Percentiles rank a stretch among this genome's conserved stretches.
phyloP scores from a whole-genome alignment of 2,329 filamentous ascomycete genomes.

The Rhexocercosporidium sp. region DNA sequence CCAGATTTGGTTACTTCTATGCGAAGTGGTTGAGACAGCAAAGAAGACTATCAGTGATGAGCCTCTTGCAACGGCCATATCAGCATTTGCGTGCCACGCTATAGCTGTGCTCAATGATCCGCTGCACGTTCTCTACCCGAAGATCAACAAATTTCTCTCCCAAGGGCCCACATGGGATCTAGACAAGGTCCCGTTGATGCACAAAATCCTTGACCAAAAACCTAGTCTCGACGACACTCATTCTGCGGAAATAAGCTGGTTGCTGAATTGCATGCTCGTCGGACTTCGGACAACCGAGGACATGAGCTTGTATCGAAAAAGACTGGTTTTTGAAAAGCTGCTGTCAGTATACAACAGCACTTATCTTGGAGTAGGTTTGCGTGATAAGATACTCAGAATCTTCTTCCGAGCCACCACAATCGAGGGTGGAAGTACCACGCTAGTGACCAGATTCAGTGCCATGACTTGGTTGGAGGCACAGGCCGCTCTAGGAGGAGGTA shows the following conservation, averaged over 20 bases:
- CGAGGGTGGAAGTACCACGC: slow-evolving; percentile 76
- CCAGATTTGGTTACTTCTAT: slow-evolving; percentile 79
- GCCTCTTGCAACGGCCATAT: slow-evolving; percentile 73
- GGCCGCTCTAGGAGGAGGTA: slow-evolving; percentile 52
- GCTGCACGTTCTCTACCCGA: slow-evolving; percentile 81
- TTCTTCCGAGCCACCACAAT: slow-evolving; percentile 71
- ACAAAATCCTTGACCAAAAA: slow-evolving; percentile 64
- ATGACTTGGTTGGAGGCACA: slow-evolving; percentile 76
- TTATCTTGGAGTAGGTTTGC: slow-evolving; percentile 57
- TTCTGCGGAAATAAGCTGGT: slow-evolving; percentile 76
- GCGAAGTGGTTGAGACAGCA: slow-evolving; percentile 79
- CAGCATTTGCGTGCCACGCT: slow-evolving; percentile 75
- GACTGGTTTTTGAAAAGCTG: slow-evolving; percentile 75
- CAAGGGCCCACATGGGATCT: slow-evolving; percentile 77
- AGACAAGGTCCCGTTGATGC: slow-evolving; percentile 74
- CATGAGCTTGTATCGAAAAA: slow-evolving; percentile 63
- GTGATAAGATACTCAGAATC: slow-evolving; percentile 64
- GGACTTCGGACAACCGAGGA: slow-evolving; percentile 65
- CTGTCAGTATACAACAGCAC: slow-evolving; percentile 72
- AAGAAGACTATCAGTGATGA: slow-evolving; percentile 56
- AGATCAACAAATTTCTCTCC: slow-evolving; percentile 84
- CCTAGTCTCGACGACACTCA: slow-evolving; percentile 76
- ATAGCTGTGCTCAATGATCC: slow-evolving; percentile 76
- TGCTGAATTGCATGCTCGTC: slow-evolving; percentile 72
- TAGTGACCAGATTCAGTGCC: slow-evolving; percentile 77